A percentile compares a stretch with the other conserved stretches of the same genome.
Conservation (phyloP, 495 filamentous ascomycete genomes). For the Penicillium goetzii region DNA sequence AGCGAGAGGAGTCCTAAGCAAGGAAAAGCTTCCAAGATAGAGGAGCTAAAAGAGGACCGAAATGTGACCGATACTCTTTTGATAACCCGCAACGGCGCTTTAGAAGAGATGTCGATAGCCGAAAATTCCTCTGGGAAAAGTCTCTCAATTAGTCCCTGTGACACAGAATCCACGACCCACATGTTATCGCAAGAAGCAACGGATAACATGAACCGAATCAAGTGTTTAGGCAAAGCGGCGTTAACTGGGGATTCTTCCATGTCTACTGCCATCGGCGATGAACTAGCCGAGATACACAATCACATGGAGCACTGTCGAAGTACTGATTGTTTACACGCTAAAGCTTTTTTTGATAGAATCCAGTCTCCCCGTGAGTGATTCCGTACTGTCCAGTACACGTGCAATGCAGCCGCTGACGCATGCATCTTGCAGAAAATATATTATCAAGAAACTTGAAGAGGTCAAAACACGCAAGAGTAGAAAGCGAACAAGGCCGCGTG, state of each 20-base stretch:
- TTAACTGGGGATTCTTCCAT: conserved; percentile 12
- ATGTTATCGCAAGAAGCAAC: conserved; percentile 8
- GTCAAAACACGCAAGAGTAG: too few species aligned
- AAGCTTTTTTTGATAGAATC: conserved; percentile 8
- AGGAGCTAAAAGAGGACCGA: conserved; percentile 3
- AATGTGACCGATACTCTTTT: conserved; percentile 4
- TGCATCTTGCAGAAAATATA: too few species aligned
- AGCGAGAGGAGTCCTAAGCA: conserved; percentile 10
- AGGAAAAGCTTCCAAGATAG: conserved; percentile 7
- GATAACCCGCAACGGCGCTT: conserved; percentile 1
- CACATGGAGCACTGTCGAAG: conserved; percentile 14
- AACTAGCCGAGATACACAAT: conserved; percentile 15
- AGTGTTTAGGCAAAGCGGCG: conserved; percentile 11
- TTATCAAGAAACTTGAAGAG: too few species aligned
- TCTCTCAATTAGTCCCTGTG: background rate
- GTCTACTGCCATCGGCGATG: conserved; percentile 16
- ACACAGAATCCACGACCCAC: background rate
- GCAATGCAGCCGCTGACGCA: too few species aligned
- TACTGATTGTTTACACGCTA: conserved; percentile 15
- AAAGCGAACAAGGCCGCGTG: too few species aligned
- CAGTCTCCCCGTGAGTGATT: too few species aligned
- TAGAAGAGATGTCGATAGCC: background rate
- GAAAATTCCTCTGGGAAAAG: background rate
- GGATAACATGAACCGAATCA: conserved; percentile 4
- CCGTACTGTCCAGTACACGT: too few species aligned